Evolutionary conservation across 78 protist species (phyloP).

Genomic region (Paulinella micropora): DNA sequence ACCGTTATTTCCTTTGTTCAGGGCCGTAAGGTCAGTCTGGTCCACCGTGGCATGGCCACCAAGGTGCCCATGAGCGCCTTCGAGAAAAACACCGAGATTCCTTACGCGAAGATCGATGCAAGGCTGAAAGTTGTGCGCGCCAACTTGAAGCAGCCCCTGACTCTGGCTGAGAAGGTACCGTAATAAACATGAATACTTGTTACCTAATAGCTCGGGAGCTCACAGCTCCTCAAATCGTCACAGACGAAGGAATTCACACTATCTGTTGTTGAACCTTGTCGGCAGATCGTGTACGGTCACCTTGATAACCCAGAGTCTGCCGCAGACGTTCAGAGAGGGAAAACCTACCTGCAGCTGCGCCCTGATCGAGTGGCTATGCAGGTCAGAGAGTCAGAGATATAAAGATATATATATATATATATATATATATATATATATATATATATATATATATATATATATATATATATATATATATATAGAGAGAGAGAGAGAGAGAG

Average conservation of each 20-base stretch:
- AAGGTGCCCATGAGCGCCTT: constrained; percentile 4
- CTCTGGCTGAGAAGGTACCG: constrained; percentile 76
- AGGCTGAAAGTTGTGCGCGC: constrained; percentile 18
- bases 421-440: too few relatives aligned
- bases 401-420: too few relatives aligned
- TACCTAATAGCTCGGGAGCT: background rate
- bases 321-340: constrained; percentile 47
- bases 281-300: constrained; percentile 62
- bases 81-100: too few relatives aligned
- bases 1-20: too few relatives aligned
- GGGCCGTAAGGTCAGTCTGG: too few relatives aligned
- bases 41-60: background rate
- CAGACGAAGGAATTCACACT: too few relatives aligned
- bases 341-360: constrained; percentile 58
- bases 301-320: constrained; percentile 50
- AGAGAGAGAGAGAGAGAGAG: too few relatives aligned
- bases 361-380: constrained; percentile 90
- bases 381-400: too few relatives aligned
- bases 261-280: too few relatives aligned
- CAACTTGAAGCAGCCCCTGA: constrained; percentile 57
- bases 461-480: too few relatives aligned
- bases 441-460: too few relatives aligned
- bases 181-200: background rate
- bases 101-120: background rate
- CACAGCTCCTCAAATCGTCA: background rate